phyloP scores from a whole-genome alignment of 257 asterid genomes.

The Solanum appendiculatum region DNA sequence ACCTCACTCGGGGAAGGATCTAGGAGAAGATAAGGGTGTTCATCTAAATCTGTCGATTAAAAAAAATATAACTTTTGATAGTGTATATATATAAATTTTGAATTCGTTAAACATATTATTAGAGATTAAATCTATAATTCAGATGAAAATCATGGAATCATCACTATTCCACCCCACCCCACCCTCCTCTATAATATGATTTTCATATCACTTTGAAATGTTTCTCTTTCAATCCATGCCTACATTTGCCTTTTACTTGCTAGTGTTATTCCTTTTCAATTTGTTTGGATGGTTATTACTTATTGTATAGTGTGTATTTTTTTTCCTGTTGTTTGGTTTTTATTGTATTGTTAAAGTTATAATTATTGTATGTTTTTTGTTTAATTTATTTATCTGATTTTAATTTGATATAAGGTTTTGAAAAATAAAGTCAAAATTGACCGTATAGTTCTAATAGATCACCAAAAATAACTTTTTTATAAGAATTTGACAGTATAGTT shows the following conservation, averaged over 20 bases:
- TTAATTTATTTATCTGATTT: not conserved
- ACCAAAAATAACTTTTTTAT: not conserved
- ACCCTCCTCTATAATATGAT: not conserved
- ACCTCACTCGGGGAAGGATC: not conserved
- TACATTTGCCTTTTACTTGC: not conserved
- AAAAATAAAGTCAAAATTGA: not conserved
- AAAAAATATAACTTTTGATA: too few species aligned
- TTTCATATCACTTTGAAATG: not conserved
- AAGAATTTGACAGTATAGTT: not conserved
- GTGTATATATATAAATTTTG: too few species aligned
- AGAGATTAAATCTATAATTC: too few species aligned
- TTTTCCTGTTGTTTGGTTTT: too few species aligned
- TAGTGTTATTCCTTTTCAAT: not conserved
- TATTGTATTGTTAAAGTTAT: not conserved
- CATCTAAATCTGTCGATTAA: too few species aligned
- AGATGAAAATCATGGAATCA: too few species aligned
- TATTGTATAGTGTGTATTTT: not conserved
- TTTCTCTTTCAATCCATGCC: not conserved
- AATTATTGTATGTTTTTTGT: not conserved
- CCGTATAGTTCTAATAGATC: rapidly evolving
- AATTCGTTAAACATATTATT: too few species aligned
- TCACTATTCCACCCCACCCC: rapidly evolving
- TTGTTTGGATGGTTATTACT: not conserved
- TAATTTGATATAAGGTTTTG: too few species aligned
- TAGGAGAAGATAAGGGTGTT: not conserved